Conservation (phyloP, 176 grass and related monocot genomes). For the Carex parvula region DNA sequence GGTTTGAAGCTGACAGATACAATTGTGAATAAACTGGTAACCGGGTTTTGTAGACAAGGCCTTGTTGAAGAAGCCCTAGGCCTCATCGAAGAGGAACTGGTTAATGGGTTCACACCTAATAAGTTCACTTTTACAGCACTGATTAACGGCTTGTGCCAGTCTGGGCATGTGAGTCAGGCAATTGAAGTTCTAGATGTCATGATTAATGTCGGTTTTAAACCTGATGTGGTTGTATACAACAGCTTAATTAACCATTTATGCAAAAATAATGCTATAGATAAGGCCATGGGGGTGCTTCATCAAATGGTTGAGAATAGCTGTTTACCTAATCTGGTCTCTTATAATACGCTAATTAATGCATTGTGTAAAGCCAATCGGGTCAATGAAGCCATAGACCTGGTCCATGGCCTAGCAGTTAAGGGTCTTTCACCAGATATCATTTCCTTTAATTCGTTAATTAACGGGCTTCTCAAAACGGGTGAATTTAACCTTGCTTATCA, state of each 20-base stretch:
- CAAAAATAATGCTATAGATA: conserved; percentile 53
- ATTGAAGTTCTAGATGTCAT: conserved; percentile 69
- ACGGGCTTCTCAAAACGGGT: conserved; percentile 56
- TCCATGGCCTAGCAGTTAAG: conserved; percentile 46
- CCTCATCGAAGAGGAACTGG: conserved; percentile 50
- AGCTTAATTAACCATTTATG: conserved; percentile 49
- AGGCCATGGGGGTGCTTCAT: conserved; percentile 53
- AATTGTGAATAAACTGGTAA: conserved; percentile 56
- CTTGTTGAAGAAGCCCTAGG: conserved; percentile 57
- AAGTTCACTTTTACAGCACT: no score
- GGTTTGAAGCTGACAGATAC: conserved; percentile 46
- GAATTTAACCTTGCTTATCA: conserved; percentile 49
- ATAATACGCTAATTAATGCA: conserved; percentile 58
- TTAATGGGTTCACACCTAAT: conserved; percentile 42
- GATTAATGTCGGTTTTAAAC: conserved; percentile 59
- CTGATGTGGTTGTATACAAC: conserved; percentile 65
- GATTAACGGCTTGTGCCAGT: conserved; percentile 20
- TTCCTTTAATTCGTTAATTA: conserved; percentile 79
- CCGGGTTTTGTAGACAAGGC: conserved; percentile 63
- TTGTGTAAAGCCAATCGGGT: no score
- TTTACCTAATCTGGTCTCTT: conserved; percentile 63
- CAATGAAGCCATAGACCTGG: conserved; percentile 58
- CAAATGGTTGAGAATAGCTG: conserved; percentile 57
- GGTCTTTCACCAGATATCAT: conserved; percentile 59
- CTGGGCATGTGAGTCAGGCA: conserved; percentile 47